phyloP scores from a whole-genome alignment of 2,329 filamentous ascomycete species.

The Leptographium wingfieldii region DNA sequence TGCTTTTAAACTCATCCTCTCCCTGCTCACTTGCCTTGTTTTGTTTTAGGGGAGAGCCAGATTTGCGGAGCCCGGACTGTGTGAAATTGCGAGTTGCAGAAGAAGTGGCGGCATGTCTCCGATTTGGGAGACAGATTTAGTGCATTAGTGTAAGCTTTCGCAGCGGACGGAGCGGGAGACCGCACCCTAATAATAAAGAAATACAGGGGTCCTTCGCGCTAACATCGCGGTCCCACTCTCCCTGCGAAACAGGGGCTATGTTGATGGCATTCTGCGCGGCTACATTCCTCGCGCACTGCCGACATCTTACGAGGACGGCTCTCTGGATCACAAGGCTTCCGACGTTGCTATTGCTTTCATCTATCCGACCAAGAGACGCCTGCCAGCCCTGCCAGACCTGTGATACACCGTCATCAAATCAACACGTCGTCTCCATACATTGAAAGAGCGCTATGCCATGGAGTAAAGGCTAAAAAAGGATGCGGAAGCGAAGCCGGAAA shows the following conservation, averaged over 20 bases:
- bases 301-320: too few species aligned
- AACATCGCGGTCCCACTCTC: neutral
- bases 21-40: neutral
- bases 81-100: neutral
- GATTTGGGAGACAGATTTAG: neutral
- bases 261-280: too few species aligned
- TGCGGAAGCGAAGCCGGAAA: too few species aligned
- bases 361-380: too few species aligned
- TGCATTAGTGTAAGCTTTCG: neutral
- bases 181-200: neutral
- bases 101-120: neutral
- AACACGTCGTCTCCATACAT: too few species aligned
- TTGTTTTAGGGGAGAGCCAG: neutral
- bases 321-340: too few species aligned
- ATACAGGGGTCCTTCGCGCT: neutral
- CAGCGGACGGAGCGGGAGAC: neutral
- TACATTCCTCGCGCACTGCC: too few species aligned
- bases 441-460: too few species aligned
- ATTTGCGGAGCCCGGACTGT: neutral
- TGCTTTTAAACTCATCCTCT: neutral
- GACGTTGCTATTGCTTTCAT: too few species aligned
- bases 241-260: neutral
- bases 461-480: too few species aligned
- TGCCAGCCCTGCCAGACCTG: too few species aligned
- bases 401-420: too few species aligned